A percentile compares a stretch with the other conserved stretches of the same genome.
Conservation (phyloP, 2,329 filamentous ascomycete species). For the Microsporum audouinii region DNA sequence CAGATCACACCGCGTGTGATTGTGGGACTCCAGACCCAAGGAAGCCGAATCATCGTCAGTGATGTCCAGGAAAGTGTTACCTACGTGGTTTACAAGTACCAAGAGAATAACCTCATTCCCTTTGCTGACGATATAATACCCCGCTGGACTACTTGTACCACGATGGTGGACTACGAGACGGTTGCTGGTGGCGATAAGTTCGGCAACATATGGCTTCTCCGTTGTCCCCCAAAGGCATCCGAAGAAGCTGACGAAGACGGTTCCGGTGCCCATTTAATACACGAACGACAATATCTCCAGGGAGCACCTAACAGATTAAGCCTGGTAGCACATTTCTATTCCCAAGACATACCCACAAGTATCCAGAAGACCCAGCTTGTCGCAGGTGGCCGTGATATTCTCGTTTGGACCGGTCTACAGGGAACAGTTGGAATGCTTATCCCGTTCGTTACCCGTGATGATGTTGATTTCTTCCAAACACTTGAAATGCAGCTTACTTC, state of each 20-base stretch:
- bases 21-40: constrained; percentile 77
- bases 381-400: constrained; percentile 77
- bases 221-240: constrained; percentile 74
- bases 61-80: constrained; percentile 88
- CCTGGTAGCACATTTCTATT: constrained; percentile 77
- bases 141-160: constrained; percentile 78
- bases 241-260: constrained; percentile 87
- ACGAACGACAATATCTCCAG: constrained; percentile 80
- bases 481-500: constrained; percentile 77
- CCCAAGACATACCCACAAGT: constrained; percentile 83
- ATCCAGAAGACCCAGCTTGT: constrained; percentile 83
- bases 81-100: constrained; percentile 85
- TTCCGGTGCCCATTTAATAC: constrained; percentile 77
- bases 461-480: constrained; percentile 95
- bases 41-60: constrained; percentile 79
- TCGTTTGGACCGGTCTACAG: constrained; percentile 89
- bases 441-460: constrained; percentile 81
- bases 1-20: constrained; percentile 73
- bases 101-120: constrained; percentile 81
- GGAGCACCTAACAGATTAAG: constrained; percentile 76
- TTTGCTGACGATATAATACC: constrained; percentile 85
- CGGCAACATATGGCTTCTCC: constrained; percentile 86
- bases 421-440: constrained; percentile 89
- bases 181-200: constrained; percentile 94
- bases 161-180: constrained; percentile 97